These are phyloP conservation scores for Mycosarcoma mackinlayi DNA, from an alignment of 1,284 basidiomycete genomes.

Conservation along the genomic window DNA sequence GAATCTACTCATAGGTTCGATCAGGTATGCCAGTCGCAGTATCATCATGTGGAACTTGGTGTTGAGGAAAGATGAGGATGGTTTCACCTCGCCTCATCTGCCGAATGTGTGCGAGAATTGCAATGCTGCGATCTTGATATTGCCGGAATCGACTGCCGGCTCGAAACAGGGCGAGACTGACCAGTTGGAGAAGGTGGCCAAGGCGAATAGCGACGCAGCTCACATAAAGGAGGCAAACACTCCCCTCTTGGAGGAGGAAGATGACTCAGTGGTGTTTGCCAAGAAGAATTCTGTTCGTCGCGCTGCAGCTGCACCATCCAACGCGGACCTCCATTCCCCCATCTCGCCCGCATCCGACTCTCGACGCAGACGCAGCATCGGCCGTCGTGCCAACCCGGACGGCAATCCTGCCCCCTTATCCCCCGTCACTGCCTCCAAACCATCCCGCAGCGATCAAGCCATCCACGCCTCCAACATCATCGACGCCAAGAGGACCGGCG, in stretches of 20 bases:
- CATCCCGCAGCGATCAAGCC: slow-evolving; percentile 1
- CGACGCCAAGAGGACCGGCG: slow-evolving; percentile 35
- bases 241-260: no score
- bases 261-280: no score
- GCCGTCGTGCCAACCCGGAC: not conserved
- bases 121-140: slow-evolving; percentile 45
- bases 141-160: slow-evolving; percentile 27
- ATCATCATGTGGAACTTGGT: slow-evolving; percentile 53
- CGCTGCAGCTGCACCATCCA: not conserved
- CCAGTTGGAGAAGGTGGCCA: slow-evolving; percentile 16
- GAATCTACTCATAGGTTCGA: slow-evolving; percentile 44
- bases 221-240: no score
- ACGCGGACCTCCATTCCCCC: no score
- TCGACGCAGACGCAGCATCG: not conserved
- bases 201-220: slow-evolving; percentile 9
- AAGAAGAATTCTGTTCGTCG: not conserved
- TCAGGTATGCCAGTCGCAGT: slow-evolving; percentile 31
- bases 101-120: slow-evolving; percentile 52
- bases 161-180: slow-evolving; percentile 10
- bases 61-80: slow-evolving; percentile 50
- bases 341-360: no score
- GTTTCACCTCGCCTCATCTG: slow-evolving; percentile 51
- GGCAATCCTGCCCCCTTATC: not conserved
- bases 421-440: not conserved
- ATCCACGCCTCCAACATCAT: slow-evolving; percentile 12